Conservation (phyloP, 768 basidiomycete species). For the Boletus rex-veris region DNA sequence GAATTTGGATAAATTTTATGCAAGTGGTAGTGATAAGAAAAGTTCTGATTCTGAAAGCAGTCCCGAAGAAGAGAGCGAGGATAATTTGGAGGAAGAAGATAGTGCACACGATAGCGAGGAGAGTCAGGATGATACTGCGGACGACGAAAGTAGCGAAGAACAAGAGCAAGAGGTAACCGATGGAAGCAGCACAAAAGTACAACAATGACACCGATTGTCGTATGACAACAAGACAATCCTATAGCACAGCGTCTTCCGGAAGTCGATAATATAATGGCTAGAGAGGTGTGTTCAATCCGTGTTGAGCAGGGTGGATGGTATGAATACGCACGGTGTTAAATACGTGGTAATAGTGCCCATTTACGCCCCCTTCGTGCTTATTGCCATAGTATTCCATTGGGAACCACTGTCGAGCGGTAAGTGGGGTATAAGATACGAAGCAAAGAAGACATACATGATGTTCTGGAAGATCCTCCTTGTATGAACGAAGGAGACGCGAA, state of each 20-base stretch:
- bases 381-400: conserved; percentile 66
- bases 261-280: conserved; percentile 55
- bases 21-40: conserved; percentile 35
- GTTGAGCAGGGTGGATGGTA: background rate
- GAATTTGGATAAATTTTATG: conserved; percentile 79
- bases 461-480: conserved; percentile 62
- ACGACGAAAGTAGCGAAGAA: conserved; percentile 17
- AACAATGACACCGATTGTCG: conserved; percentile 10
- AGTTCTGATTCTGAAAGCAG: conserved; percentile 33
- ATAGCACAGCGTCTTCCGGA: conserved; percentile 43
- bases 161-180: conserved; percentile 19
- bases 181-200: conserved; percentile 9
- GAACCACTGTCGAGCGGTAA: conserved; percentile 57
- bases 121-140: conserved; percentile 26
- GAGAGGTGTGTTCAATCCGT: background rate
- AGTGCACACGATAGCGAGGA: conserved; percentile 28
- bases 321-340: conserved; percentile 56
- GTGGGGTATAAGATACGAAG: background rate
- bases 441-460: conserved; percentile 48
- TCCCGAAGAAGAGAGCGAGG: conserved; percentile 35
- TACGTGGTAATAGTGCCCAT: conserved; percentile 76
- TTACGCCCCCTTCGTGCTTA: conserved; percentile 50
- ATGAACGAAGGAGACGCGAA: conserved; percentile 64
- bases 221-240: conserved; percentile 2
- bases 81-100: conserved; percentile 23